Base-by-base conservation (phyloP, 345 rosid genomes). In the Syzygium aqueum region DNA sequence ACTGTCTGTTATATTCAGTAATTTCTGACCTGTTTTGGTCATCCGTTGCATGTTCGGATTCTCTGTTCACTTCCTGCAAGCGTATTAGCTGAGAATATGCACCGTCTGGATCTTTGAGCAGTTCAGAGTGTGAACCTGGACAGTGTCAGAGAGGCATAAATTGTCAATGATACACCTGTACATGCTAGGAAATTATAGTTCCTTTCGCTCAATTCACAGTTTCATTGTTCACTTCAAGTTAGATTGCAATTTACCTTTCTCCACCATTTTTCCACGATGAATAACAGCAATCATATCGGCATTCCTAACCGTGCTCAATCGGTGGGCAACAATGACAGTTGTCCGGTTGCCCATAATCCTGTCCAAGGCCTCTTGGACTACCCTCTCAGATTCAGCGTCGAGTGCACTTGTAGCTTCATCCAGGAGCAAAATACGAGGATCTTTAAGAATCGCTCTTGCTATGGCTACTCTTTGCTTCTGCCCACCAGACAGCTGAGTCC, bases 31-130 rank as follows among this genome's bases (percentile, higher is more conserved):
- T 87, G 87, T 88, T 87, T 49, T 89, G 89, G 30, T 89, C 94
- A 23, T 94, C 95, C 6, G 85, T 84, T 12, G 90, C 51, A 6
- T 92, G 88, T 83, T 93, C 43, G 82, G 93, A 52, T 33, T 87
- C 92, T 85, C 89, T 93, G 50, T 89, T 93, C 50, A 89, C 92
- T 90, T 96, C 96, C 91, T 97, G 97, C 77, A 96, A 89, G 17
- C 91, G 95, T 78, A 95, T 92, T 28, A 97, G 96, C 88, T 94
- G 98, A 85, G 98, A 92, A 88, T 95, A 96, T 14, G 98, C 97
- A 89, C 99, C 96, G 14, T 93, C 93, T 7, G 96, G 94, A 89
- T 97, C 96, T 88, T 59, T 37, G n/a, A 94, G 84, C 57, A 96
- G 92, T 87, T 94, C 94, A 3, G 91, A 88, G 88, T 97, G 99